These are phyloP conservation scores for Ceratobasidium sp. DNA, from an alignment of 1,284 basidiomycete species.

Conservation along the genomic window DNA sequence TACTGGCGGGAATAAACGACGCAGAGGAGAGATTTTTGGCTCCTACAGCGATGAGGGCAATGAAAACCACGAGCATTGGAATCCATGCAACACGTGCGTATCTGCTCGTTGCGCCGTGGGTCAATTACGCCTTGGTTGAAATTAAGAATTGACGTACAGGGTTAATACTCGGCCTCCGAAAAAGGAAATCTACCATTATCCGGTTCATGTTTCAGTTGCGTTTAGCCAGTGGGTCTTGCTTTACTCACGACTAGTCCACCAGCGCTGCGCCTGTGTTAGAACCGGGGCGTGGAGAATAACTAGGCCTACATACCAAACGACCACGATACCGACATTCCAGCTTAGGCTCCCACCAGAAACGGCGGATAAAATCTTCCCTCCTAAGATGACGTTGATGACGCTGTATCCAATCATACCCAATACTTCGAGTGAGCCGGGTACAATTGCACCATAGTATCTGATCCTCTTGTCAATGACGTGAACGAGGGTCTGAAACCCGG, in stretches of 20 bases:
- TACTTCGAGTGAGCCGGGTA: conserved; percentile 11
- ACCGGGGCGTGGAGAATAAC: too few relatives aligned
- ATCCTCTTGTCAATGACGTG: not conserved
- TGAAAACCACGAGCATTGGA: conserved; percentile 75
- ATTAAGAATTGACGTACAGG: too few relatives aligned
- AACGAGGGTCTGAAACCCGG: not conserved
- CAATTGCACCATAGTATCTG: conserved; percentile 47
- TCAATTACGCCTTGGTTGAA: too few relatives aligned
- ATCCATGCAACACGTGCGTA: too few relatives aligned
- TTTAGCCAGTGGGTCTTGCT: too few relatives aligned
- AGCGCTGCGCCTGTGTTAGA: too few relatives aligned
- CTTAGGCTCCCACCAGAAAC: conserved; percentile 62
- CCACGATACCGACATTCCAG: conserved; percentile 80
- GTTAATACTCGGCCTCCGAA: too few relatives aligned
- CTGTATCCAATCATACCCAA: conserved; percentile 69
- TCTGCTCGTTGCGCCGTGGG: too few relatives aligned
- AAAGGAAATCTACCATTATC: too few relatives aligned
- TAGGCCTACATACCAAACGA: too few relatives aligned
- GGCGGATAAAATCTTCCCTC: conserved; percentile 77
- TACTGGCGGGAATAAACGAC: too few relatives aligned
- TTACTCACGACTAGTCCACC: conserved; percentile 72
- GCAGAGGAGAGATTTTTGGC: conserved; percentile 60
- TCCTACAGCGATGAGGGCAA: conserved; percentile 74
- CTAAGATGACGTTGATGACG: conserved; percentile 77
- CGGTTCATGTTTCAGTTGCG: too few relatives aligned